A percentile compares a stretch with the other conserved stretches of the same genome.
Conservation (phyloP, 2,329 filamentous ascomycete genomes). For the Nothophoma quercina region DNA sequence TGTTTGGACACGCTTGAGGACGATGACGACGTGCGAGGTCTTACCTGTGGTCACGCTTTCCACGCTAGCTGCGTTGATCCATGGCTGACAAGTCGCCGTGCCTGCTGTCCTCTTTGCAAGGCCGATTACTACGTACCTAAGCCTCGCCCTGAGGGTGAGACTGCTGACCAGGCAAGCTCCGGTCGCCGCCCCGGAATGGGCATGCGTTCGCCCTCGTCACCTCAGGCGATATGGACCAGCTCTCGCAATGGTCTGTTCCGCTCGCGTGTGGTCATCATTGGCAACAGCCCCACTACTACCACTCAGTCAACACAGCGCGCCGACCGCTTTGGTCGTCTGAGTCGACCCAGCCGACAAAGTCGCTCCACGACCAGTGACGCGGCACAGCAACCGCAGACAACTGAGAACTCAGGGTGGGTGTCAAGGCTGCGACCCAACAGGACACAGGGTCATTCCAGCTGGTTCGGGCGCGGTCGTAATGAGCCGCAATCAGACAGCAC, state of each 20-base stretch:
- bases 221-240: conserved; percentile 43
- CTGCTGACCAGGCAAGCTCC: conserved; percentile 34
- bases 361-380: conserved; percentile 22
- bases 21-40: conserved; percentile 90
- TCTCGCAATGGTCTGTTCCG: conserved; percentile 44
- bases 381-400: conserved; percentile 20
- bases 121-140: conserved; percentile 97
- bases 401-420: conserved; percentile 31
- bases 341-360: conserved; percentile 36
- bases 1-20: conserved; percentile 95
- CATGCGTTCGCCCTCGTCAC: conserved; percentile 42
- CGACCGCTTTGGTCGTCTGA: conserved; percentile 32
- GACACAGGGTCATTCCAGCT: conserved; percentile 27
- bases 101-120: conserved; percentile 97
- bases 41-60: conserved; percentile 98
- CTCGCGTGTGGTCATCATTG: conserved; percentile 41
- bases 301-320: conserved; percentile 20
- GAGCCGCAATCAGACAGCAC: conserved; percentile 22
- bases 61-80: conserved; percentile 95
- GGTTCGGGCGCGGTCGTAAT: conserved; percentile 37
- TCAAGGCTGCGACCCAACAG: conserved; percentile 27
- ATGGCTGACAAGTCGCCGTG: conserved; percentile 92
- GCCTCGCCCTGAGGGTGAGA: conserved; percentile 71
- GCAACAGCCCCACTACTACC: conserved; percentile 15
- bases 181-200: conserved; percentile 40